A percentile compares a stretch with the other conserved stretches of the same genome.
Evolutionary conservation across 2,329 filamentous ascomycete genomes (phyloP).

Genomic region (Karstenula rhodostoma): DNA sequence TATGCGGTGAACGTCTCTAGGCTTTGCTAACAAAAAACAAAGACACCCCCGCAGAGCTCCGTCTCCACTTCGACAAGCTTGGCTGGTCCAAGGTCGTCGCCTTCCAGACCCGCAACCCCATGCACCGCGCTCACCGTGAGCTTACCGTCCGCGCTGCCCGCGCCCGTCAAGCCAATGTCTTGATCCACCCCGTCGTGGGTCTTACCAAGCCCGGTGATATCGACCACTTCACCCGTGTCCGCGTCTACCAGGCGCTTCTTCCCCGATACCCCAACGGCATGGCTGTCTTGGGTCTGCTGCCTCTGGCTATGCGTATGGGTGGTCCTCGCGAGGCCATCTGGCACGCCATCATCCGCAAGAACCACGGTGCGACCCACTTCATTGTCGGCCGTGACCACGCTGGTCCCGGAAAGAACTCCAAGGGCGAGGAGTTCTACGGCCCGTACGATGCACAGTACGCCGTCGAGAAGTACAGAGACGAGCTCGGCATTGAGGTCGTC

Average conservation of each 20-base stretch:
- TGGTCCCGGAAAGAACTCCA: slow-evolving; percentile 96
- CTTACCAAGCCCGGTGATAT: slow-evolving; percentile 99
- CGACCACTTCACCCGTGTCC: slow-evolving; percentile 98
- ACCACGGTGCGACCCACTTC: slow-evolving; percentile 98
- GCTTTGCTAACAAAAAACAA: slow-evolving; percentile 3
- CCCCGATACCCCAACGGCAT: slow-evolving; percentile 98
- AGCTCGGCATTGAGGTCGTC: slow-evolving; percentile 98
- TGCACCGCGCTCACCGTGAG: slow-evolving; percentile 98
- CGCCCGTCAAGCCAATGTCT: slow-evolving; percentile 94
- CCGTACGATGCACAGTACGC: slow-evolving; percentile 97
- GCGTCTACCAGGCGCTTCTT: slow-evolving; percentile 96
- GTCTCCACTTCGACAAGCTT: slow-evolving; percentile 98
- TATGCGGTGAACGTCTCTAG: slow-evolving; percentile 18
- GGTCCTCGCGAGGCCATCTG: slow-evolving; percentile 98
- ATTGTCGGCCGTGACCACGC: slow-evolving; percentile 99
- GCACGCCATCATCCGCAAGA: slow-evolving; percentile 99
- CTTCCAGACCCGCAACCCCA: slow-evolving; percentile 97
- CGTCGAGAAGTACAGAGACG: slow-evolving; percentile 93
- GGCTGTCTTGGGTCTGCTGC: slow-evolving; percentile 93
- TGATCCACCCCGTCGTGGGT: slow-evolving; percentile 98
- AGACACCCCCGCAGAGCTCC: slow-evolving; percentile 94
- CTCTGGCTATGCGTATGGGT: slow-evolving; percentile 98
- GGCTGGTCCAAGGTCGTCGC: slow-evolving; percentile 97
- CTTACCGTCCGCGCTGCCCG: slow-evolving; percentile 96
- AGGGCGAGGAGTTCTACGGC: slow-evolving; percentile 96